A percentile compares a stretch with the other conserved stretches of the same genome.
Evolutionary conservation across 2,329 filamentous ascomycete genomes (phyloP).

Genomic region (Aspergillus hiratsukae): DNA sequence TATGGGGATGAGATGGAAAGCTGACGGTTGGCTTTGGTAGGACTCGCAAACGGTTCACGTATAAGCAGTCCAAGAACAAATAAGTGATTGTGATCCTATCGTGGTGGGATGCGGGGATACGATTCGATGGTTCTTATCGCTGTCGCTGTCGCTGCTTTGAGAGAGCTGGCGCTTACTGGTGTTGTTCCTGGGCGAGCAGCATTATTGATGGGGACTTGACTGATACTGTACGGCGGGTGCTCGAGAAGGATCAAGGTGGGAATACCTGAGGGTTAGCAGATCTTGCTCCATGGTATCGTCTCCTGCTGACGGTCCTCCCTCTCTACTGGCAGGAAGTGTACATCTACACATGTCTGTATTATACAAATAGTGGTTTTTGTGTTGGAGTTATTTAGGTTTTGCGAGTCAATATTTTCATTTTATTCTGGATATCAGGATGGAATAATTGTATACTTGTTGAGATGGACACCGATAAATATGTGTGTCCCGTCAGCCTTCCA

Average conservation of each 20-base stretch:
- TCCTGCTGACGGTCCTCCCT: neutral
- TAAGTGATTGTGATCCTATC: constrained; percentile 30
- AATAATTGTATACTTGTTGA: neutral
- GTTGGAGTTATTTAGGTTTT: neutral
- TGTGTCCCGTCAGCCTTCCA: constrained; percentile 1
- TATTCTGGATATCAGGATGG: neutral
- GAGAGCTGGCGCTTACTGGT: neutral
- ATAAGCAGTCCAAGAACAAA: constrained; percentile 69
- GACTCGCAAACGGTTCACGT: constrained; percentile 63
- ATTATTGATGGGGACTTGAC: neutral
- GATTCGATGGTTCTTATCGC: neutral
- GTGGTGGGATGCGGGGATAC: neutral
- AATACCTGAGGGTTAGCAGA: neutral
- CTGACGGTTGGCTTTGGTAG: constrained; percentile 34
- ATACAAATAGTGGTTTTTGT: neutral
- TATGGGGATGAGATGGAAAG: neutral
- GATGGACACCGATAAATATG: neutral
- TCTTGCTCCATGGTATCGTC: neutral
- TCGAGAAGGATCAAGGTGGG: neutral
- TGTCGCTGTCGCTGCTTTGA: neutral
- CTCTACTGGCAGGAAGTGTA: neutral
- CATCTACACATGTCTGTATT: neutral
- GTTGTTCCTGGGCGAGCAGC: neutral
- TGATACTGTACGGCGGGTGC: neutral
- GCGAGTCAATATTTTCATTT: neutral